A percentile compares a stretch with the other conserved stretches of the same genome.
Evolutionary conservation across 1,284 basidiomycete genomes (phyloP).

Genomic region (Ceratobasidium sp.): DNA sequence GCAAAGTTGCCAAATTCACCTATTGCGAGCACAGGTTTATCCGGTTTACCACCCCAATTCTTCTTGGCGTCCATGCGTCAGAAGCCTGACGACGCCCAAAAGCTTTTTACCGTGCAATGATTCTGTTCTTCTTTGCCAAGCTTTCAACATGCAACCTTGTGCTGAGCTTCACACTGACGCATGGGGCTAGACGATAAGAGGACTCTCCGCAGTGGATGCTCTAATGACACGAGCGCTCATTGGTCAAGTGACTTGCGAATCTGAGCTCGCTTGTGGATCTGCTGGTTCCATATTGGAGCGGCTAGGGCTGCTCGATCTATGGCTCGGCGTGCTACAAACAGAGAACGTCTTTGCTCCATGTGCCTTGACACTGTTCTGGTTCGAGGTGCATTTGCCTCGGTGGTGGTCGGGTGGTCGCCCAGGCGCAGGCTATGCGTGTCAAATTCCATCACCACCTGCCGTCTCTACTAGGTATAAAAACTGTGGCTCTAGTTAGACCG

Average conservation of each 20-base stretch:
- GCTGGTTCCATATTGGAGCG: neutral
- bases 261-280: slow-evolving; percentile 13
- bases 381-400: neutral
- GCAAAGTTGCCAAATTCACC: neutral
- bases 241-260: slow-evolving; percentile 16
- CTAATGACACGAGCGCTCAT: neutral
- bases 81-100: neutral
- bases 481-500: neutral
- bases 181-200: slow-evolving; percentile 19
- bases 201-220: neutral
- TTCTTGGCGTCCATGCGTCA: slow-evolving; percentile 14
- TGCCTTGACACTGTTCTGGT: neutral
- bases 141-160: slow-evolving; percentile 28
- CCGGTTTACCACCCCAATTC: neutral
- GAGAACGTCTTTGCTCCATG: slow-evolving; percentile 11
- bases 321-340: slow-evolving; percentile 5
- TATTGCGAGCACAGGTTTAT: neutral
- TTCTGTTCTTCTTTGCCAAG: slow-evolving; percentile 30
- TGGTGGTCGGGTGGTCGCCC: too few species aligned
- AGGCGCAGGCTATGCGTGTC: too few species aligned
- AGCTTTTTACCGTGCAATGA: slow-evolving; percentile 1
- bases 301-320: neutral
- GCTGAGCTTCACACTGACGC: slow-evolving; percentile 13
- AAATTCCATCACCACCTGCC: too few species aligned
- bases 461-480: slow-evolving; percentile 19